Conservation (phyloP, 768 basidiomycete species). For the Boletus fagicola region DNA sequence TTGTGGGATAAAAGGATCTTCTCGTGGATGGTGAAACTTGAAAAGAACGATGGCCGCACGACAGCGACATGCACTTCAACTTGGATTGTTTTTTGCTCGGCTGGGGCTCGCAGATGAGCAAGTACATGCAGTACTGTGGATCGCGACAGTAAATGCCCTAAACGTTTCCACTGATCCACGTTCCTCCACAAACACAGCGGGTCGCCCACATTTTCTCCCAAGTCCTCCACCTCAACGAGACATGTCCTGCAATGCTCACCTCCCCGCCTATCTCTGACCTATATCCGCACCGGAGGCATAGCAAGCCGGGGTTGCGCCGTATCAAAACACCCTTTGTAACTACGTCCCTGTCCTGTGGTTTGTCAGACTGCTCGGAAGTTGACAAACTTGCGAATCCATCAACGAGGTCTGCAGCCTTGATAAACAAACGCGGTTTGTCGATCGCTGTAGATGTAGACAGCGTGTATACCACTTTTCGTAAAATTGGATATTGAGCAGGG, state of each 20-base stretch:
- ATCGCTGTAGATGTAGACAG: constrained; percentile 51
- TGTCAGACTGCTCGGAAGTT: constrained; percentile 36
- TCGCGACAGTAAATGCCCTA: constrained; percentile 6
- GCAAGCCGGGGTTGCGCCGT: constrained; percentile 36
- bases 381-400: constrained; percentile 53
- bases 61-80: not conserved
- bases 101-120: not conserved
- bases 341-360: constrained; percentile 50
- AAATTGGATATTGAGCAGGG: constrained; percentile 40
- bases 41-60: not conserved
- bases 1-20: not conserved
- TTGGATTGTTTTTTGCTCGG: not conserved
- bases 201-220: constrained; percentile 65
- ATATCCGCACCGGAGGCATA: constrained; percentile 66
- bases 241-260: constrained; percentile 28
- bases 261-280: constrained; percentile 46
- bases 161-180: constrained; percentile 42
- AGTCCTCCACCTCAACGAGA: constrained; percentile 49
- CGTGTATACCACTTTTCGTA: constrained; percentile 45
- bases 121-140: not conserved
- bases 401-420: constrained; percentile 69
- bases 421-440: constrained; percentile 65
- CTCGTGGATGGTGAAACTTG: not conserved
- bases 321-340: constrained; percentile 58
- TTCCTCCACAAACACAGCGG: constrained; percentile 71